A percentile compares a stretch with the other conserved stretches of the same genome.
These are phyloP conservation scores for Metschnikowia kunwiensis DNA, from an alignment of 805 yeast species.

Conservation along the genomic window DNA sequence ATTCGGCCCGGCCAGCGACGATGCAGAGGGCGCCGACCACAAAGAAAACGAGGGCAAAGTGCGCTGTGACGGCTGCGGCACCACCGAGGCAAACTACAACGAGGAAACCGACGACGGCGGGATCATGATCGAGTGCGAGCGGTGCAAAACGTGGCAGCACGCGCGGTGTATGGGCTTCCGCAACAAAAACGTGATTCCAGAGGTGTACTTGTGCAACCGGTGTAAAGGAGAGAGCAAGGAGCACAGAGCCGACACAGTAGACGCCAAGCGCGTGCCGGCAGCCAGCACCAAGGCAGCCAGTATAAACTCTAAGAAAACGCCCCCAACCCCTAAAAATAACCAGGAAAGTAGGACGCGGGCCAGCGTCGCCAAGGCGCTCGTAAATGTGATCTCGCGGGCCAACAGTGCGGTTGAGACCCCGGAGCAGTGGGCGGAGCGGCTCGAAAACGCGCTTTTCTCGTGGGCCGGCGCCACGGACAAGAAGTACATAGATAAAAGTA, in stretches of 20 bases:
- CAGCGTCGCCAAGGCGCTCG: constrained; percentile 52
- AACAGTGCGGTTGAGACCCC: constrained; percentile 37
- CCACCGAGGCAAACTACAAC: constrained; percentile 55
- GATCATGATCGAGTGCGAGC: constrained; percentile 63
- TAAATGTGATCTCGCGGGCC: constrained; percentile 40
- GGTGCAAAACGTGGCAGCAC: constrained; percentile 73
- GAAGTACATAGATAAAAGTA: constrained; percentile 62
- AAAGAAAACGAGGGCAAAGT: constrained; percentile 40
- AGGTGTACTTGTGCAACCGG: constrained; percentile 46
- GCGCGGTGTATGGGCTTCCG: constrained; percentile 55
- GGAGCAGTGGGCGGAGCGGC: constrained; percentile 43
- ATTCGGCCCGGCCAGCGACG: background rate
- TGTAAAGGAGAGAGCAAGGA: background rate
- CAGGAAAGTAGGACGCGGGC: constrained; percentile 37
- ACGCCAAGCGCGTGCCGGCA: background rate
- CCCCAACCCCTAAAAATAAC: background rate
- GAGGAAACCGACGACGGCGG: constrained; percentile 54
- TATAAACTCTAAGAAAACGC: background rate
- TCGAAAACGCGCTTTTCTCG: constrained; percentile 50
- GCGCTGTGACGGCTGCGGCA: constrained; percentile 60
- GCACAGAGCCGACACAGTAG: background rate
- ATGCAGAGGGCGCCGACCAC: background rate
- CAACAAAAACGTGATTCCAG: constrained; percentile 40
- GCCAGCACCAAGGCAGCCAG: background rate
- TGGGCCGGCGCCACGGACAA: constrained; percentile 31